Percentiles rank a stretch among this genome's conserved stretches.
Conservation (phyloP, 1,139 yeast species). For the Candida tetrigidarum region DNA sequence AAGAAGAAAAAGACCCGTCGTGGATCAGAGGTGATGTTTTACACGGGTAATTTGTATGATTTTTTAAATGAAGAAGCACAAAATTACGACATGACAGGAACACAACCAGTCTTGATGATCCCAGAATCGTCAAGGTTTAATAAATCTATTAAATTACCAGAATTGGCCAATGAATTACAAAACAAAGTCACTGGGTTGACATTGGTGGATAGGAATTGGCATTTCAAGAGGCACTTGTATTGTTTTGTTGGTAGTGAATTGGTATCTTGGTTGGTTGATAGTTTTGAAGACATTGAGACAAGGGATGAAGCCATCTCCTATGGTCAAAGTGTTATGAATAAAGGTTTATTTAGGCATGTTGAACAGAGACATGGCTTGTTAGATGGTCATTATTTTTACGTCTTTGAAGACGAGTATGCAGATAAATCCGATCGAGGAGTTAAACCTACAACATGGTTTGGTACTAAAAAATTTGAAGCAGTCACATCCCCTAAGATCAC, state of each 20-base stretch:
- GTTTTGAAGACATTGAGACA: constrained; percentile 76
- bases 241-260: constrained; percentile 88
- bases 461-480: constrained; percentile 25
- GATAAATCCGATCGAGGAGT: constrained; percentile 34
- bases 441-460: constrained; percentile 38
- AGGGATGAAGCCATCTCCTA: constrained; percentile 81
- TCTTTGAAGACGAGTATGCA: constrained; percentile 61
- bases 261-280: constrained; percentile 82
- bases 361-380: constrained; percentile 81
- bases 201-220: constrained; percentile 88
- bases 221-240: constrained; percentile 74
- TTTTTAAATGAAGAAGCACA: constrained; percentile 52
- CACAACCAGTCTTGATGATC: constrained; percentile 39
- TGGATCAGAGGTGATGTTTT: constrained; percentile 78
- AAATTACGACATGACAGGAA: constrained; percentile 39
- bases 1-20: constrained; percentile 46
- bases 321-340: constrained; percentile 78
- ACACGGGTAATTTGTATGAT: constrained; percentile 82
- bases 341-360: constrained; percentile 77
- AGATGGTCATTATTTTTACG: constrained; percentile 93
- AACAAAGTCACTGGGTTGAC: constrained; percentile 58
- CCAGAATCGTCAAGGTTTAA: constrained; percentile 37
- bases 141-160: constrained; percentile 40
- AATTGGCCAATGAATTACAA: constrained; percentile 70
- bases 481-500: constrained; percentile 24